Evolutionary conservation across 169 alveolate genomes (phyloP).

Genomic region (Plasmodium gallinaceum): DNA sequence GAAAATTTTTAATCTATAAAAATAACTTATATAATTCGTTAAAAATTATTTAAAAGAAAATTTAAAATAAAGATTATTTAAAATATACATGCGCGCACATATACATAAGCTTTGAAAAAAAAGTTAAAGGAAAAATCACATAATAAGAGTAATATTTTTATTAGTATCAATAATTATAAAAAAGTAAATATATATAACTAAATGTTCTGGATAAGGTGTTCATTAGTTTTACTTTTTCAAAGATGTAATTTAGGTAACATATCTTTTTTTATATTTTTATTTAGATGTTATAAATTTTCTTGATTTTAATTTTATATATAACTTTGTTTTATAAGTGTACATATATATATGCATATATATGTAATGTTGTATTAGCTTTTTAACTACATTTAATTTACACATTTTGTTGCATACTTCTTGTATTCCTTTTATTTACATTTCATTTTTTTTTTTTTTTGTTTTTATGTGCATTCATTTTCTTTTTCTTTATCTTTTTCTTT

Average conservation of each 20-base stretch:
- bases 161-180: background rate
- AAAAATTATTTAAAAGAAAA: conserved; percentile 58
- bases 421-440: background rate
- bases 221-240: conserved; percentile 8
- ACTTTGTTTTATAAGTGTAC: background rate
- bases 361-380: background rate
- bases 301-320: background rate
- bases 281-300: background rate
- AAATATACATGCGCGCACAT: conserved; percentile 76
- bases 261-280: background rate
- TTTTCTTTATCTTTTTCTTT: background rate
- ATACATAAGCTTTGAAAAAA: conserved; percentile 56
- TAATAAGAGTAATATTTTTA: conserved; percentile 9
- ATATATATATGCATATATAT: background rate
- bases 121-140: conserved; percentile 24
- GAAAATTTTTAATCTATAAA: conserved; percentile 15
- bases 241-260: background rate
- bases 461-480: background rate
- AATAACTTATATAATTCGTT: conserved; percentile 43
- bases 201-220: conserved; percentile 36
- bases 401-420: background rate
- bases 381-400: too few relatives aligned
- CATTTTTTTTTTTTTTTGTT: conserved; percentile 2
- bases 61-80: conserved; percentile 61
- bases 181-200: conserved; percentile 8